phyloP scores from a whole-genome alignment of 2,329 filamentous ascomycete species.

The Simplicillium aogashimaense region DNA sequence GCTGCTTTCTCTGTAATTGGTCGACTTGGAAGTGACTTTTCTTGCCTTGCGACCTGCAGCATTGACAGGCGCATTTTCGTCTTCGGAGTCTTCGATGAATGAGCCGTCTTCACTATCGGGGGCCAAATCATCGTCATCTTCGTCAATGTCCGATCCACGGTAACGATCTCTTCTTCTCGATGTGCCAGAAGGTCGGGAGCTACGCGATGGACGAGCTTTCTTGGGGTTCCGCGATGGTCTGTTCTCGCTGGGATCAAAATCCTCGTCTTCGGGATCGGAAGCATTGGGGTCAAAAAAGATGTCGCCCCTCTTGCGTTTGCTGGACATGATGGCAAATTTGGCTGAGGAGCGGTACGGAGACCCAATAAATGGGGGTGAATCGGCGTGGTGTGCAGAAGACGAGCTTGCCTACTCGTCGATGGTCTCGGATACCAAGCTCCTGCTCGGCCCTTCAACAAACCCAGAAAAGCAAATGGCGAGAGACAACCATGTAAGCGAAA shows the following conservation, averaged over 20 bases:
- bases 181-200: constrained; percentile 21
- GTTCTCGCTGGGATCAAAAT: constrained; percentile 47
- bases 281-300: constrained; percentile 56
- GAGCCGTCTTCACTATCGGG: constrained; percentile 42
- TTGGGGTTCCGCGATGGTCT: constrained; percentile 31
- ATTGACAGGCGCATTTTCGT: constrained; percentile 30
- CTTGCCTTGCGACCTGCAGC: constrained; percentile 38
- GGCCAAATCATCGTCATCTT: constrained; percentile 42
- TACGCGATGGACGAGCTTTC: constrained; percentile 28
- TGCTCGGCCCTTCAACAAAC: too few relatives aligned
- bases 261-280: constrained; percentile 56
- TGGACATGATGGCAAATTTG: constrained; percentile 15
- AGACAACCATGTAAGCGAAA: too few relatives aligned
- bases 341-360: too few relatives aligned
- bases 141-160: constrained; percentile 51
- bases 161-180: constrained; percentile 30
- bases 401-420: too few relatives aligned
- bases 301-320: constrained; percentile 48
- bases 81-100: constrained; percentile 33
- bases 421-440: too few relatives aligned
- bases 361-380: too few relatives aligned
- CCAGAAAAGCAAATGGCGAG: too few relatives aligned
- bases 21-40: constrained; percentile 32
- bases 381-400: too few relatives aligned
- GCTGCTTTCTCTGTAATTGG: constrained; percentile 38